A percentile compares a stretch with the other conserved stretches of the same genome.
phyloP scores from a whole-genome alignment of 129 eudicot species.

The Escallonia herrerae region DNA sequence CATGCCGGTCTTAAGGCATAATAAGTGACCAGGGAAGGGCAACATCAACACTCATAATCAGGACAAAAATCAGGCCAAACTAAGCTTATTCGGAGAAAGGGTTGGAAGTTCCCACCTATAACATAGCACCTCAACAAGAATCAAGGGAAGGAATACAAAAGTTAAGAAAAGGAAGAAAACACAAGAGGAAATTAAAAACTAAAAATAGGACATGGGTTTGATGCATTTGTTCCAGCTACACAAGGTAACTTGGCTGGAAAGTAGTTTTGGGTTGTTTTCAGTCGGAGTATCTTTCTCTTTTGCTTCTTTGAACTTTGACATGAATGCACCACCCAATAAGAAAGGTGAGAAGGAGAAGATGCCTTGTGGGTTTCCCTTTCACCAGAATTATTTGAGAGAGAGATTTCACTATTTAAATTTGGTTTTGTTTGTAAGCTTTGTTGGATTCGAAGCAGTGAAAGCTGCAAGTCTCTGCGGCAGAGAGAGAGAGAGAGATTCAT shows the following conservation, averaged over 20 bases:
- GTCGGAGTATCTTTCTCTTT: neutral
- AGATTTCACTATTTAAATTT: neutral
- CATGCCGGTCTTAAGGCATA: neutral
- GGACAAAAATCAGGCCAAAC: too few relatives aligned
- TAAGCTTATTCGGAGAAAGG: too few relatives aligned
- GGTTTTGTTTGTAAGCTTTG: conserved; percentile 4
- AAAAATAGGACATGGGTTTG: neutral
- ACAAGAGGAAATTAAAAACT: too few relatives aligned
- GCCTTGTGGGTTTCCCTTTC: conserved; percentile 4
- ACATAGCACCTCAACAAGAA: neutral
- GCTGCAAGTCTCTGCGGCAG: neutral
- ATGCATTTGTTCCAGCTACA: neutral
- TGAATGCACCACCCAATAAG: too few relatives aligned
- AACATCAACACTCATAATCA: too few relatives aligned
- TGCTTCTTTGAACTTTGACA: neutral
- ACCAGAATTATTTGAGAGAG: neutral
- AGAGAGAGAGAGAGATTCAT: conserved; percentile 4
- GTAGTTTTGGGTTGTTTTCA: neutral
- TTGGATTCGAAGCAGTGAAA: conserved; percentile 8
- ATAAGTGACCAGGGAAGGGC: neutral
- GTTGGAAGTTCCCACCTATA: too few relatives aligned
- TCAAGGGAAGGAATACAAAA: neutral
- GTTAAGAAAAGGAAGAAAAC: too few relatives aligned
- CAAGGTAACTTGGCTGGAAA: neutral
- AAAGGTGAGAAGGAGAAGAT: conserved; percentile 6